A percentile compares a stretch with the other conserved stretches of the same genome.
Conservation (phyloP, 768 basidiomycete genomes). For the Leccinum disarticulatum region DNA sequence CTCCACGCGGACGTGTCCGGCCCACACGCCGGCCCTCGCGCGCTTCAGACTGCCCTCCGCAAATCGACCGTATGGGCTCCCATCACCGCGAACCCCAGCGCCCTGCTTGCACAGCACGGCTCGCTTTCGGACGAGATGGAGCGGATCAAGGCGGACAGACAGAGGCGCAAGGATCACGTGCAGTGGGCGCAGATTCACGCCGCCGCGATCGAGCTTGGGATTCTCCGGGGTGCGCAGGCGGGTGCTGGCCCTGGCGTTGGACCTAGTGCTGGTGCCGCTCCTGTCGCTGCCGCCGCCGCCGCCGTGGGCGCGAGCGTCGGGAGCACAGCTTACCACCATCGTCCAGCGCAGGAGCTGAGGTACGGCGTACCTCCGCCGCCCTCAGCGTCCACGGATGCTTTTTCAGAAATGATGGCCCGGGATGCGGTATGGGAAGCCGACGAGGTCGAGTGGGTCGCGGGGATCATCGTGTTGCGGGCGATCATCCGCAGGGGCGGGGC, state of each 20-base stretch:
- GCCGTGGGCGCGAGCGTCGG: slow-evolving; percentile 6
- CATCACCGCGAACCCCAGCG: slow-evolving; percentile 1
- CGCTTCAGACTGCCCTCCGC: slow-evolving; percentile 58
- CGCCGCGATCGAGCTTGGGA: slow-evolving; percentile 58
- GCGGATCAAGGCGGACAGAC: slow-evolving; percentile 57
- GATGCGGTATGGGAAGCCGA: slow-evolving; percentile 67
- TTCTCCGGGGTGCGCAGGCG: slow-evolving; percentile 33
- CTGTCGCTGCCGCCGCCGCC: neutral
- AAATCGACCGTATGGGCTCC: slow-evolving; percentile 57
- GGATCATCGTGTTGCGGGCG: slow-evolving; percentile 55
- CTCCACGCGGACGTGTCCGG: slow-evolving; percentile 57
- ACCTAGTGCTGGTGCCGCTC: too few relatives aligned
- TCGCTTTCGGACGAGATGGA: slow-evolving; percentile 62
- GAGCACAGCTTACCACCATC: slow-evolving; percentile 30
- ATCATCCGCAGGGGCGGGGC: slow-evolving; percentile 55
- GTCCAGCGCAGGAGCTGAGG: slow-evolving; percentile 42
- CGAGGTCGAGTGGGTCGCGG: slow-evolving; percentile 70
- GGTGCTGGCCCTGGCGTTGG: neutral
- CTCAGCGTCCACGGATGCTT: slow-evolving; percentile 35
- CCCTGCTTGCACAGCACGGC: slow-evolving; percentile 3
- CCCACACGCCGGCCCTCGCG: slow-evolving; percentile 54
- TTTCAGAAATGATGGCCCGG: slow-evolving; percentile 61
- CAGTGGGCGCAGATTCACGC: slow-evolving; percentile 69
- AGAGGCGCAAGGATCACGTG: slow-evolving; percentile 61
- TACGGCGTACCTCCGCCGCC: slow-evolving; percentile 33